Conservation (phyloP, 176 grass and related monocot species). For the Oryza rufipogon region DNA sequence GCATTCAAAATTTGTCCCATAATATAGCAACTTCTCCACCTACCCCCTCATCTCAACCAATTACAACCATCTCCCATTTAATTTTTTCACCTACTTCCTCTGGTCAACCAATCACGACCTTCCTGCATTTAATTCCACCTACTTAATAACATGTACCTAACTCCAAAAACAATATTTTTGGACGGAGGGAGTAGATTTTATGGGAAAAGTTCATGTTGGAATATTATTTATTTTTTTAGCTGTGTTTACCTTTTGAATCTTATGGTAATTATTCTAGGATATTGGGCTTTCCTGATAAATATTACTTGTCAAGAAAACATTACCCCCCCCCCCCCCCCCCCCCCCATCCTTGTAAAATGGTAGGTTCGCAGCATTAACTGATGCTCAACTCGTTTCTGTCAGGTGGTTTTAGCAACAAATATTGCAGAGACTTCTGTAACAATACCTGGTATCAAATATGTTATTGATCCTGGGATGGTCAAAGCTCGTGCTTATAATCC, state of each 20-base stretch:
- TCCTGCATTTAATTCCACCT: too few species aligned
- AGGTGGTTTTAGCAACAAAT: slow-evolving; percentile 99
- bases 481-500: slow-evolving; percentile 97
- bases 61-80: too few species aligned
- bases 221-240: background rate
- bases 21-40: too few species aligned
- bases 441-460: slow-evolving; percentile 98
- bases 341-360: background rate
- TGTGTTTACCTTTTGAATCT: background rate
- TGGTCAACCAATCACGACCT: too few species aligned
- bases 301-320: background rate
- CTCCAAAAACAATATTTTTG: too few species aligned
- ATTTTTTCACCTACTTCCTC: too few species aligned
- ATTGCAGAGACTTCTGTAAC: slow-evolving; percentile 98
- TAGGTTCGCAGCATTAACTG: slow-evolving; percentile 25
- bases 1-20: too few species aligned
- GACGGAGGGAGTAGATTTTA: background rate
- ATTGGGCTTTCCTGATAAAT: background rate
- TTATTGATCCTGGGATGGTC: slow-evolving; percentile 92
- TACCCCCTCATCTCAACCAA: too few species aligned
- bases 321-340: background rate
- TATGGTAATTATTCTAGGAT: background rate
- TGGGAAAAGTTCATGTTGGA: background rate
- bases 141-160: too few species aligned
- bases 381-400: slow-evolving; percentile 27